Evolutionary conservation across 441 rosid genomes (phyloP), one percentile per base, ranked within the genome.

Genomic region (Omphalea diandra): DNA sequence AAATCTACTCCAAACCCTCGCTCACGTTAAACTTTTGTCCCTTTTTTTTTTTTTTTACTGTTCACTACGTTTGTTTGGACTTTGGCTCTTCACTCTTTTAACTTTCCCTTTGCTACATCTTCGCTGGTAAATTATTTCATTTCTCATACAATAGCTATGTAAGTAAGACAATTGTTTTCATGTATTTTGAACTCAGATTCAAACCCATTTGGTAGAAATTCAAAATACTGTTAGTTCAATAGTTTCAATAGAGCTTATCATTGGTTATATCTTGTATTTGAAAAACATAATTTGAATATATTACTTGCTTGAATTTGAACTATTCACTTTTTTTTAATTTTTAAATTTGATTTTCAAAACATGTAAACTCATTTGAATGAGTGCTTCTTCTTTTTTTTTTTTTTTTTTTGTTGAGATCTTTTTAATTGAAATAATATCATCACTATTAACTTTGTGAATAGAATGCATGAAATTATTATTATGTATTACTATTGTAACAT

Each of bases 1-100:
- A 53, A 62, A 75, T 67, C 81, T 71, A 71, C 75, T 64, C 24
- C 63, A 47, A 29, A 15, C 35, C 36, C 26, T 33, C 44, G 52
- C n/a, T n/a, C n/a, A 68, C 60, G 67, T 76, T 67, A 15, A 70
- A 68, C 20, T 53, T 17, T 36, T 52, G 40, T 65, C 47, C 44
- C 36, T 3, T 65, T 41, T 65, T 18, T 65, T 41, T 65, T 18
- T 22, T 52, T 49, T 65, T 70, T 54, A 67, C 76, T 57, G 68
- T 58, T 65, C 31, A 26, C 26, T 41, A 44, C 6, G n/a, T 17
- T 14, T 18, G 20, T 65, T 72, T n/a, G 24, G 27, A 22, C 52
- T 18, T 18, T 65, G 36, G 31, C 57, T 72, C 58, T 64, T 41
- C 24, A 0, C 33, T 33, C 24, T 52, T 44, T 43, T 27, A 44